These are phyloP conservation scores for Pseudogymnoascus sp. DNA, from an alignment of 2,329 filamentous ascomycete species.

Conservation along the genomic window DNA sequence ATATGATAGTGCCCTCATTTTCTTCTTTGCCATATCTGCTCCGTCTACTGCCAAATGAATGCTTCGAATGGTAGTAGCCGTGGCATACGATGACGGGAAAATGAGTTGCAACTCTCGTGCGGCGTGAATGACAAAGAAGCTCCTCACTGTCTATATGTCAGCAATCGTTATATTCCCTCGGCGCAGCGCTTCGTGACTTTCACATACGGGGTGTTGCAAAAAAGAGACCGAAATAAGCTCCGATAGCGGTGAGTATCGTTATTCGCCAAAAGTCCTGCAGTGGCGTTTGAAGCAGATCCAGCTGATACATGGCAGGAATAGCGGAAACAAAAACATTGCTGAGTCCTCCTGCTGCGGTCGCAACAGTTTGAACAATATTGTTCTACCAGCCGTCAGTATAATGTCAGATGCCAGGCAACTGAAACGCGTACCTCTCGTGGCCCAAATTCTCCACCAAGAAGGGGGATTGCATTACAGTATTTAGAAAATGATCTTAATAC, in stretches of 20 bases:
- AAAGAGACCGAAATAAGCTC: slow-evolving; percentile 36
- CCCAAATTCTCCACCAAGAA: slow-evolving; percentile 1
- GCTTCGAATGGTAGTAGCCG: slow-evolving; percentile 40
- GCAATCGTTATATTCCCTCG: slow-evolving; percentile 16
- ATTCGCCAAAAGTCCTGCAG: slow-evolving; percentile 18
- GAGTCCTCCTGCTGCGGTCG: slow-evolving; percentile 39
- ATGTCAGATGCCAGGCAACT: neutral
- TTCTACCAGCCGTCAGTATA: slow-evolving; percentile 41
- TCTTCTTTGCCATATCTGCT: slow-evolving; percentile 39
- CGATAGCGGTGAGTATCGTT: slow-evolving; percentile 17
- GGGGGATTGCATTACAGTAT: neutral
- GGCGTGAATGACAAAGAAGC: slow-evolving; percentile 39
- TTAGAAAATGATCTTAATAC: slow-evolving; percentile 7
- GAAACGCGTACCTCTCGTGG: neutral
- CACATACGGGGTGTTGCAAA: slow-evolving; percentile 16
- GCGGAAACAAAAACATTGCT: slow-evolving; percentile 40
- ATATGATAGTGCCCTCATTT: slow-evolving; percentile 33
- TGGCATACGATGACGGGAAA: slow-evolving; percentile 40
- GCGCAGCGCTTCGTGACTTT: neutral
- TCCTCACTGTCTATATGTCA: slow-evolving; percentile 35
- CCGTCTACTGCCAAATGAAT: slow-evolving; percentile 39
- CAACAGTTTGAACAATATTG: slow-evolving; percentile 42
- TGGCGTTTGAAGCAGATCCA: slow-evolving; percentile 31
- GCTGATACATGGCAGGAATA: slow-evolving; percentile 40
- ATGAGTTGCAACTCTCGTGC: slow-evolving; percentile 35